phyloP scores from a whole-genome alignment of 306 rosid genomes.

The Quillaja saponaria region DNA sequence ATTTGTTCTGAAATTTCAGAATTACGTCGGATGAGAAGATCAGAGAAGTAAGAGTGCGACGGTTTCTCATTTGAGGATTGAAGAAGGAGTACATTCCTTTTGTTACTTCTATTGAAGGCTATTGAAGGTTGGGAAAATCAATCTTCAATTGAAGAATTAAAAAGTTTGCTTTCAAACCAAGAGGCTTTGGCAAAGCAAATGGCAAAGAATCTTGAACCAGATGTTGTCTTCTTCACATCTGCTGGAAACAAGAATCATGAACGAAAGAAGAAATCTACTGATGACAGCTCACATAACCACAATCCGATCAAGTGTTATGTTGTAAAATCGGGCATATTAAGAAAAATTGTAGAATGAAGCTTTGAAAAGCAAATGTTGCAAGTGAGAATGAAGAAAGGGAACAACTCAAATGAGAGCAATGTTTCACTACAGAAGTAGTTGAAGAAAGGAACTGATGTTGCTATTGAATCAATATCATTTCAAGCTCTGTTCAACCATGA shows the following conservation, averaged over 20 bases:
- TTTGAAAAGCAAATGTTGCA: background rate
- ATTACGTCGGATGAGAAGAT: conserved; percentile 10
- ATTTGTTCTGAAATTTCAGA: conserved; percentile 5
- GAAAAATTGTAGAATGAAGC: conserved; percentile 1
- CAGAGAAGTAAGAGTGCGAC: background rate
- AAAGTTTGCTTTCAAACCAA: conserved; percentile 13
- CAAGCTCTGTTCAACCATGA: background rate
- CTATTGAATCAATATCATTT: too few species aligned
- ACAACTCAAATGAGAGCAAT: conserved; percentile 7
- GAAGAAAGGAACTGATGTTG: too few species aligned
- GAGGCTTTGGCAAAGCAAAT: conserved; percentile 23
- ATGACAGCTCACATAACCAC: background rate
- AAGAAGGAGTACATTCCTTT: conserved; percentile 14
- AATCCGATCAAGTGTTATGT: background rate
- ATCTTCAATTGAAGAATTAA: conserved; percentile 4
- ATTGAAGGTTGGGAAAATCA: conserved; percentile 15
- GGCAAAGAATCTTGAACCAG: too few species aligned
- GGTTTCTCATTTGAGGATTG: background rate
- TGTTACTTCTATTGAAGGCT: conserved; percentile 5
- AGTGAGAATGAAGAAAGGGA: background rate
- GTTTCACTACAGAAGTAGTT: conserved; percentile 4
- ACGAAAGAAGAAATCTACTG: background rate
- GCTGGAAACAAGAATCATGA: background rate
- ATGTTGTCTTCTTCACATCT: conserved; percentile 1
- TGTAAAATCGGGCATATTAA: conserved; percentile 1